phyloP scores from a whole-genome alignment of 2,329 filamentous ascomycete genomes.

The Bipolaris zeicola region DNA sequence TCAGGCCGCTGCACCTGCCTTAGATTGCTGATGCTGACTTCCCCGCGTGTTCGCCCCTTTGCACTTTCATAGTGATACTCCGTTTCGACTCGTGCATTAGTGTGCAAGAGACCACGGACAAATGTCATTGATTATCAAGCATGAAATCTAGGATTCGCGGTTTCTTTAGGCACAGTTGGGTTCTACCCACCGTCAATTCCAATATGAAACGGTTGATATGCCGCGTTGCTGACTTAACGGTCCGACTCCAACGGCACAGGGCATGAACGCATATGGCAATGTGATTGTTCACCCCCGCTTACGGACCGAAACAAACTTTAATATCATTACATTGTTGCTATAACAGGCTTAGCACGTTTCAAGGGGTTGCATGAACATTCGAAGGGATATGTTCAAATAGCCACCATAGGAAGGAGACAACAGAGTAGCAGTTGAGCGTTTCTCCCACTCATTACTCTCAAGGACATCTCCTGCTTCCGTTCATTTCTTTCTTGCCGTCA shows the following conservation, averaged over 20 bases:
- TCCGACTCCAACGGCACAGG: slow-evolving; percentile 1
- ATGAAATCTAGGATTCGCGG: background rate
- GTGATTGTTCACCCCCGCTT: background rate
- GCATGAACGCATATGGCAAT: background rate
- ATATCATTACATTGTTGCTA: background rate
- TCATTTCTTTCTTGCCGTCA: background rate
- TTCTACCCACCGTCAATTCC: background rate
- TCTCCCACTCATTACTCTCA: background rate
- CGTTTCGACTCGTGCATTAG: background rate
- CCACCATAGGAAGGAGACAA: background rate
- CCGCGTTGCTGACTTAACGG: background rate
- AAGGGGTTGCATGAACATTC: background rate
- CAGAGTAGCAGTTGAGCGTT: background rate
- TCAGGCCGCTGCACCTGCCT: too few species aligned
- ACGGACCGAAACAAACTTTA: slow-evolving; percentile 1
- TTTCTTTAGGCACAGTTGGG: background rate
- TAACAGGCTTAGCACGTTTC: background rate
- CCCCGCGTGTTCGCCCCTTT: slow-evolving; percentile 1
- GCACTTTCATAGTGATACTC: background rate
- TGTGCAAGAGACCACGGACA: background rate
- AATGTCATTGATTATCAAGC: background rate
- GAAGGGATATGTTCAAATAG: background rate
- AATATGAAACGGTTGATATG: background rate
- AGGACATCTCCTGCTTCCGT: background rate
- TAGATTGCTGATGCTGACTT: background rate